phyloP scores from a whole-genome alignment of 1,284 basidiomycete genomes.

The Marasmius oreades region DNA sequence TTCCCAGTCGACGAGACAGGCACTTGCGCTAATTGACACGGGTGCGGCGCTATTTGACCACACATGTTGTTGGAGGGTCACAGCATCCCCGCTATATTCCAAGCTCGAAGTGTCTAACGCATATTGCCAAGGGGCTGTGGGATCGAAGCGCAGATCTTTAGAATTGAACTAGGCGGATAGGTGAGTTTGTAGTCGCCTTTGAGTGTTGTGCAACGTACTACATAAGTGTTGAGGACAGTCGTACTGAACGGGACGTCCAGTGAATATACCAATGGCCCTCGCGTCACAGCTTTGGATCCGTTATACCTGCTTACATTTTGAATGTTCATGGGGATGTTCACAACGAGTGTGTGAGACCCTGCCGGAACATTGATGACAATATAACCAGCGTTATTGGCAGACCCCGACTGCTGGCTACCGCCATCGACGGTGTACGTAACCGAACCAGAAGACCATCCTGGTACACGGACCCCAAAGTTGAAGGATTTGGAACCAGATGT shows the following conservation, averaged over 20 bases:
- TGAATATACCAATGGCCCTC: not conserved
- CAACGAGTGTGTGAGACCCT: slow-evolving; percentile 11
- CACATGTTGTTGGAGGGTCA: not conserved
- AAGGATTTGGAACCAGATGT: not conserved
- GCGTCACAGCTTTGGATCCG: not conserved
- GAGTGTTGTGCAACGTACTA: not conserved
- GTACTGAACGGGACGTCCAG: slow-evolving; percentile 5
- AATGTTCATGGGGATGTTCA: slow-evolving; percentile 3
- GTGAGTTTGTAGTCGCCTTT: not conserved
- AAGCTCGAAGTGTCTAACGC: slow-evolving; percentile 11
- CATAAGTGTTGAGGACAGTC: not conserved
- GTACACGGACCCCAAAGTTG: not conserved
- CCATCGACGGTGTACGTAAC: not conserved
- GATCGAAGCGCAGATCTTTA: slow-evolving; percentile 12
- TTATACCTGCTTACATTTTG: not conserved
- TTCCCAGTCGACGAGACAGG: not conserved
- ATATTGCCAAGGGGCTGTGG: slow-evolving; percentile 13
- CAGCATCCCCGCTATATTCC: slow-evolving; percentile 11
- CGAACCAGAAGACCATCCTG: not conserved
- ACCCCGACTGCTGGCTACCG: not conserved
- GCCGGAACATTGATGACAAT: not conserved
- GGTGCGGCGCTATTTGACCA: not conserved
- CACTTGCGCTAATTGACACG: not conserved
- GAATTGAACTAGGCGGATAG: slow-evolving; percentile 6
- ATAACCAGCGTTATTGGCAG: not conserved